Percentiles rank a stretch among this genome's conserved stretches.
phyloP scores from a whole-genome alignment of 805 yeast genomes.

The Candida michaelii region DNA sequence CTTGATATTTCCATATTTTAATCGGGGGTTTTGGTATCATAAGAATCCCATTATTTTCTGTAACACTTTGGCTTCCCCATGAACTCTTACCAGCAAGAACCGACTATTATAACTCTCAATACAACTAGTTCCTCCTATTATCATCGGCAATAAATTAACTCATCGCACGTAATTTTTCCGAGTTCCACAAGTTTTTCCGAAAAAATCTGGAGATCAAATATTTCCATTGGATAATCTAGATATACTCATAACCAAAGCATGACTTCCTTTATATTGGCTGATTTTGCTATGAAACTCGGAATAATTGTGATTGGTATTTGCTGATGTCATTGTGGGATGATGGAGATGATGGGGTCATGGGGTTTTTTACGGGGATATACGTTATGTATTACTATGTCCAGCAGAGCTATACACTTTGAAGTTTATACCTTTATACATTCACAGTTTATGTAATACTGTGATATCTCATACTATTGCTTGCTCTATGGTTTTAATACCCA shows the following conservation, averaged over 20 bases:
- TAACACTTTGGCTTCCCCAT: not conserved
- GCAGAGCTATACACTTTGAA: no score
- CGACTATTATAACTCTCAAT: no score
- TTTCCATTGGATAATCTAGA: not conserved
- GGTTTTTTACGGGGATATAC: no score
- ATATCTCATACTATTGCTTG: no score
- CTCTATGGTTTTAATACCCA: no score
- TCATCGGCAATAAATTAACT: no score
- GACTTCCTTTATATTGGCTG: not conserved
- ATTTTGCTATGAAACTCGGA: not conserved
- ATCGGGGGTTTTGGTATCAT: not conserved
- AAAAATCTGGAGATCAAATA: slow-evolving; percentile 2
- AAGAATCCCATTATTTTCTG: not conserved
- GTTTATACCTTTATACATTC: no score
- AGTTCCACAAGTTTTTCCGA: slow-evolving; percentile 1
- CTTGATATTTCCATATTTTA: not conserved
- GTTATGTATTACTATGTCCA: no score
- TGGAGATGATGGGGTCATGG: not conserved
- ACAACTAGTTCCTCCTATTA: no score
- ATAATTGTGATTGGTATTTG: slow-evolving; percentile 1
- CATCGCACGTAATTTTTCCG: not conserved
- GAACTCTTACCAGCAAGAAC: not conserved
- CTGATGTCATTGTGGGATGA: not conserved
- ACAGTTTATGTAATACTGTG: no score
- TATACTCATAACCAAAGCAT: not conserved